Conservation (phyloP, 257 asterid genomes). For the Jaltomata sinuosa region DNA sequence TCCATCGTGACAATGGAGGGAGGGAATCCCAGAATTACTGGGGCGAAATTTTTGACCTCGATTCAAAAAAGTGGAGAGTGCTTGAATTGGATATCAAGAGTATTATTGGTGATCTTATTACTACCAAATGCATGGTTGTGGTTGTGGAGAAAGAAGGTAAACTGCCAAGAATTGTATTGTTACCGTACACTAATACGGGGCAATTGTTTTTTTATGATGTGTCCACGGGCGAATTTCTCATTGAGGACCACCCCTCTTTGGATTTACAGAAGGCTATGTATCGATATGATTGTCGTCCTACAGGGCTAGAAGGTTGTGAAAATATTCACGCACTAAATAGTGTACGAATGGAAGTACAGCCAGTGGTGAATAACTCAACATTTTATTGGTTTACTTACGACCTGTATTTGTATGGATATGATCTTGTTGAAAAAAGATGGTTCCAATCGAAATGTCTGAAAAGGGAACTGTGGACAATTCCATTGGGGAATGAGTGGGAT, state of each 20-base stretch:
- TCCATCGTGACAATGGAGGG: background rate
- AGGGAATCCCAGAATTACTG: background rate
- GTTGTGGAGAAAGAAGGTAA: background rate
- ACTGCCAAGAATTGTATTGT: background rate
- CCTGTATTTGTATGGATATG: no score
- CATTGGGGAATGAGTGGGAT: no score
- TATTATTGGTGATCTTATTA: background rate
- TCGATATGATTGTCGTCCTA: background rate
- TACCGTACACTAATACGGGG: background rate
- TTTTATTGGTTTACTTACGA: background rate
- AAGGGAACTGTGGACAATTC: no score
- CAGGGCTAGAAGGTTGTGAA: background rate
- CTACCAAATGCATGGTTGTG: background rate
- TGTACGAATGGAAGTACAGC: background rate
- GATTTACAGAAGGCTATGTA: background rate
- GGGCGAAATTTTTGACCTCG: background rate
- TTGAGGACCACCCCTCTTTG: background rate
- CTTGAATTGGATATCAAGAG: background rate
- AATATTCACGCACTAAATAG: background rate
- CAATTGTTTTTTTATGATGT: background rate
- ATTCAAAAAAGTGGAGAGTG: background rate
- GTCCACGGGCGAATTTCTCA: background rate
- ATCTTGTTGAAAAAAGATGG: no score
- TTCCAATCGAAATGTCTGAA: no score
- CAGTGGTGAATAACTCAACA: background rate